Base-by-base conservation (phyloP, 1,139 yeast genomes). In the Starmera stellimalicola region DNA sequence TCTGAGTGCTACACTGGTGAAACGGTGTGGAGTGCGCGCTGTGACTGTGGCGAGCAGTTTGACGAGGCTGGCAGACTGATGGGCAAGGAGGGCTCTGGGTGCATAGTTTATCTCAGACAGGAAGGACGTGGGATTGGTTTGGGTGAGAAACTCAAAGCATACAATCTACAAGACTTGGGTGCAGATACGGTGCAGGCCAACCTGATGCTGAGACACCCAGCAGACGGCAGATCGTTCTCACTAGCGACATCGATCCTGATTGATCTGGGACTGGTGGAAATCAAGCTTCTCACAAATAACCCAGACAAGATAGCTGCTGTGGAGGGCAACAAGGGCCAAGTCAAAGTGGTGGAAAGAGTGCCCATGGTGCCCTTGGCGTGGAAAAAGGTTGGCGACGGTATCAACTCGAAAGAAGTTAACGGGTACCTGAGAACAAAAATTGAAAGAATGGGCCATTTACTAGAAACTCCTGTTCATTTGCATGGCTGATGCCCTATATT, bases 1-100 rank as follows among this genome's bases (percentile, higher is more conserved):
- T 83, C 95, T 6, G 99, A 93, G 55, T 93, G 98, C 57, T 93
- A 91, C 60, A 93, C 99, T 0, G 98, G 98, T 7, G 99, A 93
- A 55, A 91, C 96, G 2, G 97, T 97, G 10, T 93, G 98, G 96
- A 77, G 93, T 38, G 97, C 98, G 3, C 71, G 99, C 35, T 93
- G 98, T 58, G 98, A 93, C 58, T 93, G 99, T 60, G 99, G 98
- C 11, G 98, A 93, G 58, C 98, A 93, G 63, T 83, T 93, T 48
- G 96, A 91, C 57, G 96, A 93, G 57, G 97, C 98, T 1, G 98
- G 97, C 7, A 70, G 94, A 41, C 61, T 83, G 30, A 91, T 93
- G 88, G 94, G 95, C 5, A 63, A 70, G 35, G 68, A 67, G 30
- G 96, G 95, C 12, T 81, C 77, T 46, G 98, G 98, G 18, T 91